These are phyloP conservation scores for Diversispora epigaea DNA, from an alignment of 192 early-diverging fungal genomes.

Conservation along the genomic window DNA sequence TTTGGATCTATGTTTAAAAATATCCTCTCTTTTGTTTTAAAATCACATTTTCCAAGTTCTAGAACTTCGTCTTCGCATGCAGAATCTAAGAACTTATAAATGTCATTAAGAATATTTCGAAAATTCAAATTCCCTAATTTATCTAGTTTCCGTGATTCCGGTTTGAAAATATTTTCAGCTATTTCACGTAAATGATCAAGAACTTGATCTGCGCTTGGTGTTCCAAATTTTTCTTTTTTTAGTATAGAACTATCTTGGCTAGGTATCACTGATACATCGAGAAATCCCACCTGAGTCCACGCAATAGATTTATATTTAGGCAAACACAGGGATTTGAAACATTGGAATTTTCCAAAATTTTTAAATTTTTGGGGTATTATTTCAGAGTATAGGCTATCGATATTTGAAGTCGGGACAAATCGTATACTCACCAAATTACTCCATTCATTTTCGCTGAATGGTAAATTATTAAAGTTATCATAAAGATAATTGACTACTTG, in stretches of 20 bases:
- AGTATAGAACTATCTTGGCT: neutral
- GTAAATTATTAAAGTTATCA: neutral
- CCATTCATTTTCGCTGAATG: neutral
- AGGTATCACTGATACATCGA: neutral
- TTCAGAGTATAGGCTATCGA: neutral
- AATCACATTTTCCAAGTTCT: neutral
- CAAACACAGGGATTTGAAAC: neutral
- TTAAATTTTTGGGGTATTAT: neutral
- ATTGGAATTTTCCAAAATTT: neutral
- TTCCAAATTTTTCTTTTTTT: neutral
- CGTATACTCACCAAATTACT: neutral
- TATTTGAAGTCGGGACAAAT: neutral
- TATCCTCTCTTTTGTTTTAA: neutral
- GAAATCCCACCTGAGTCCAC: neutral
- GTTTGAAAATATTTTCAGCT: neutral
- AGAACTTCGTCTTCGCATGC: neutral
- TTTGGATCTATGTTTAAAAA: neutral
- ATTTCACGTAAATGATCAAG: neutral
- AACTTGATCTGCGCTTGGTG: neutral
- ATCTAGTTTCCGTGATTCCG: neutral
- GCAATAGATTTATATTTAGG: neutral
- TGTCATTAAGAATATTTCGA: neutral
- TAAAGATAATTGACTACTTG: neutral
- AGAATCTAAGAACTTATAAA: neutral
- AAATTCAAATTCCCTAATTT: neutral